A percentile compares a stretch with the other conserved stretches of the same genome.
phyloP scores from a whole-genome alignment of 192 early-diverging fungal genomes.

The Backusella macrospora region DNA sequence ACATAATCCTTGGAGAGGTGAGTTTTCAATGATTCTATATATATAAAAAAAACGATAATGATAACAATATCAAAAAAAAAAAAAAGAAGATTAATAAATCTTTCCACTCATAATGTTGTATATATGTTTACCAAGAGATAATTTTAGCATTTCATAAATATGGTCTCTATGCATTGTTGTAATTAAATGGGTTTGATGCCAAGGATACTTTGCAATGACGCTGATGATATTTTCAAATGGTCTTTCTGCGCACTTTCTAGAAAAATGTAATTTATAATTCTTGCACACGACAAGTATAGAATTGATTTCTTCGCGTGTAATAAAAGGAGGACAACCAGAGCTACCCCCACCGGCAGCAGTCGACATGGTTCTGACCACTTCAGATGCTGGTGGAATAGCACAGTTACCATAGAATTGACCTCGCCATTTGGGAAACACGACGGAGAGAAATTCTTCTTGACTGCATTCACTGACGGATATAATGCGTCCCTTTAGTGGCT shows the following conservation, averaged over 20 bases:
- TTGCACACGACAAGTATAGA: slow-evolving; percentile 67
- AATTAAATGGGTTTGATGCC: slow-evolving; percentile 63
- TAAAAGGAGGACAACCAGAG: slow-evolving; percentile 40
- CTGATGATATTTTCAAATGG: slow-evolving; percentile 80
- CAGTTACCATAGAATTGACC: slow-evolving; percentile 48
- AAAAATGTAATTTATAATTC: slow-evolving; percentile 80
- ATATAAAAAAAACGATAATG: not conserved
- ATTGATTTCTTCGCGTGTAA: slow-evolving; percentile 76
- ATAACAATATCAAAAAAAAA: not conserved
- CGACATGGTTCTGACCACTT: slow-evolving; percentile 23
- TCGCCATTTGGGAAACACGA: slow-evolving; percentile 60
- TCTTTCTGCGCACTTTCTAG: slow-evolving; percentile 70
- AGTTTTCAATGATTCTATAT: slow-evolving; percentile 55
- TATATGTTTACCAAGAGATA: slow-evolving; percentile 39
- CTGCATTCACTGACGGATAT: slow-evolving; percentile 53
- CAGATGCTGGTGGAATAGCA: slow-evolving; percentile 38
- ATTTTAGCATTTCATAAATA: slow-evolving; percentile 65
- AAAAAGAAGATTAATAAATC: not conserved
- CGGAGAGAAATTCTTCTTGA: slow-evolving; percentile 58
- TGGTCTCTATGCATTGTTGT: slow-evolving; percentile 71
- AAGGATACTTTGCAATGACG: slow-evolving; percentile 72
- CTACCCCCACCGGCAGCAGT: slow-evolving; percentile 25
- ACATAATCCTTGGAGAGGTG: slow-evolving; percentile 62
- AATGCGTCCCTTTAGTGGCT: slow-evolving; percentile 62
- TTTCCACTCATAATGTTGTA: not conserved